Conservation (phyloP, 2,329 filamentous ascomycete genomes). For the Penicillium digitatum region DNA sequence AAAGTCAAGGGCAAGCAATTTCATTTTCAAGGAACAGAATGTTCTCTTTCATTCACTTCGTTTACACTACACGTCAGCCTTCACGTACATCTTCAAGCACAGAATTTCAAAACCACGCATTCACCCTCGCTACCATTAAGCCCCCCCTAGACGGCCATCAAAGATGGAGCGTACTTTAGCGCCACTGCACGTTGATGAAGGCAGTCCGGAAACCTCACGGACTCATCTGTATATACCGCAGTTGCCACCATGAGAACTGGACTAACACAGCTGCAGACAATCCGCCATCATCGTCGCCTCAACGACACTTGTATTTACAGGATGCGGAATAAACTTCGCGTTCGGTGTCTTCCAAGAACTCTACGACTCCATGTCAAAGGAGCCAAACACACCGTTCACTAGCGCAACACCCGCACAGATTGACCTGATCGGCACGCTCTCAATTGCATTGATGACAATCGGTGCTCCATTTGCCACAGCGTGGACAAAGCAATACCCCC, state of each 20-base stretch:
- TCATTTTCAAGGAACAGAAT: background rate
- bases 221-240: background rate
- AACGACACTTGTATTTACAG: conserved; percentile 31
- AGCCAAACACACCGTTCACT: conserved; percentile 33
- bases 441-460: conserved; percentile 36
- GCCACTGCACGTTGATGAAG: conserved; percentile 3
- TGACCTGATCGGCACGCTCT: conserved; percentile 39
- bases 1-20: background rate
- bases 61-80: background rate
- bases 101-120: background rate
- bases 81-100: background rate
- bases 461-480: conserved; percentile 34
- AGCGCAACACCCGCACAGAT: conserved; percentile 37
- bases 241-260: too few species aligned
- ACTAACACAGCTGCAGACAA: conserved; percentile 4
- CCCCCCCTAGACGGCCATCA: background rate
- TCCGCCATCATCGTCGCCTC: conserved; percentile 12
- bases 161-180: background rate
- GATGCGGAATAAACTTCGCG: conserved; percentile 38
- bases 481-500: conserved; percentile 36
- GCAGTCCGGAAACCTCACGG: background rate
- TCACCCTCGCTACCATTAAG: background rate
- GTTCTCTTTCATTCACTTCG: background rate
- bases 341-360: conserved; percentile 43
- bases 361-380: conserved; percentile 33